phyloP scores from a whole-genome alignment of 2,329 filamentous ascomycete genomes.

The Scedosporium boydii region DNA sequence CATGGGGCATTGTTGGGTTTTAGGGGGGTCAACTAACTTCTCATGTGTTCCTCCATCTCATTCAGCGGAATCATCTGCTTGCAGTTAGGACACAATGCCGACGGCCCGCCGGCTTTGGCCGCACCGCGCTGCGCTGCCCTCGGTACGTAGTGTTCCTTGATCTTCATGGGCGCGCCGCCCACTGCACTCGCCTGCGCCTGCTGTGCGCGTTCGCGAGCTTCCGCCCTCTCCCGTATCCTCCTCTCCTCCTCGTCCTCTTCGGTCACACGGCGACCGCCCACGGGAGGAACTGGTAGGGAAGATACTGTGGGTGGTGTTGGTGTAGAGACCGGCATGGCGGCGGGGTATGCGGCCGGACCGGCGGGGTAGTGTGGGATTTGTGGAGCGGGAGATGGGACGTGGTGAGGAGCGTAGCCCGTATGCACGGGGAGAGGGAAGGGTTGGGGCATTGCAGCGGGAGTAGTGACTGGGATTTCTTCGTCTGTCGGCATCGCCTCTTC shows the following conservation, averaged over 20 bases:
- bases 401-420: conserved; percentile 29
- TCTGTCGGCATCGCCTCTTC: conserved; percentile 92
- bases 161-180: conserved; percentile 68
- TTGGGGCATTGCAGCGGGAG: conserved; percentile 16
- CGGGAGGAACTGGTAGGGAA: conserved; percentile 11
- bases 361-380: background rate
- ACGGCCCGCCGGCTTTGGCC: conserved; percentile 46
- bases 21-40: conserved; percentile 44
- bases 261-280: conserved; percentile 24
- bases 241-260: conserved; percentile 53
- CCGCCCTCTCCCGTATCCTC: conserved; percentile 52
- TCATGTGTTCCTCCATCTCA: conserved; percentile 87
- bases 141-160: conserved; percentile 87
- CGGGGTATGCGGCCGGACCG: conserved; percentile 21
- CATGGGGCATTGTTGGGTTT: too few species aligned
- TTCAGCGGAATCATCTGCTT: conserved; percentile 78
- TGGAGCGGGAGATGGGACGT: conserved; percentile 27
- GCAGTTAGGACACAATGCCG: conserved; percentile 85
- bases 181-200: conserved; percentile 72
- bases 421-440: conserved; percentile 35
- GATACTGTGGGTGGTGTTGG: conserved; percentile 14
- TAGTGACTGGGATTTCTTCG: conserved; percentile 28
- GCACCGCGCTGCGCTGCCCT: conserved; percentile 61
- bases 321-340: conserved; percentile 12
- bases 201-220: conserved; percentile 55